Conservation (phyloP, 2,329 filamentous ascomycete species). For the Neoascochyta sp. region DNA sequence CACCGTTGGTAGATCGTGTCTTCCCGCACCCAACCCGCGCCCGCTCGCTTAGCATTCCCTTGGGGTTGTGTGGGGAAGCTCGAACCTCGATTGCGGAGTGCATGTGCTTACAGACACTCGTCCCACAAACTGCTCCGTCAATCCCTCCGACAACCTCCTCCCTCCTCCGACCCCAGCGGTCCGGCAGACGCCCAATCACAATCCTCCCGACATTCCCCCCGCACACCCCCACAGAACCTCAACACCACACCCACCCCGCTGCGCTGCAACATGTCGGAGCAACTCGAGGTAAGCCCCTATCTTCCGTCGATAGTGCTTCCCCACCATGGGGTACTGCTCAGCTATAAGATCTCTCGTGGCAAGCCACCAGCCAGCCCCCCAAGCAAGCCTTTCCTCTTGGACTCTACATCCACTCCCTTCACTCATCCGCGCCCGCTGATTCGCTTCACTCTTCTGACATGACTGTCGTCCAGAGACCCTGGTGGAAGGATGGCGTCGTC, state of each 20-base stretch:
- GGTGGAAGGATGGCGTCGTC: conserved; percentile 60
- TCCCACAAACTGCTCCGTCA: conserved; percentile 4
- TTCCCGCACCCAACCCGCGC: conserved; percentile 8
- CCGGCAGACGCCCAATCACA: conserved; percentile 12
- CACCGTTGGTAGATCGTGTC: conserved; percentile 6
- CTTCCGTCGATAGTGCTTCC: background rate
- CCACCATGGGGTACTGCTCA: background rate
- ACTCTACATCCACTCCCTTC: too few species aligned
- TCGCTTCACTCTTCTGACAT: conserved; percentile 12
- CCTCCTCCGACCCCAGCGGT: conserved; percentile 6
- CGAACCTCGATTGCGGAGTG: too few species aligned
- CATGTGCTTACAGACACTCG: too few species aligned
- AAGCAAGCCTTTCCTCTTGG: conserved; percentile 3
- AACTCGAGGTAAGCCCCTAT: too few species aligned
- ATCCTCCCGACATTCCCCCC: conserved; percentile 11
- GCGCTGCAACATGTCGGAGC: too few species aligned
- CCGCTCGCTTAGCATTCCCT: conserved; percentile 8
- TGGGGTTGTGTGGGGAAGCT: conserved; percentile 4
- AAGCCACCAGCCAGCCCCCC: conserved; percentile 6
- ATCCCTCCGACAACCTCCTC: conserved; percentile 1
- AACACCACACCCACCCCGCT: too few species aligned
- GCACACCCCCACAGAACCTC: conserved; percentile 3
- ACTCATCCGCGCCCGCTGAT: too few species aligned
- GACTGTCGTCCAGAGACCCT: conserved; percentile 38
- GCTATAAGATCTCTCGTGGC: conserved; percentile 1